Evolutionary conservation across 1,139 yeast genomes (phyloP).

Genomic region (Saccharomycopsis hybrid): DNA sequence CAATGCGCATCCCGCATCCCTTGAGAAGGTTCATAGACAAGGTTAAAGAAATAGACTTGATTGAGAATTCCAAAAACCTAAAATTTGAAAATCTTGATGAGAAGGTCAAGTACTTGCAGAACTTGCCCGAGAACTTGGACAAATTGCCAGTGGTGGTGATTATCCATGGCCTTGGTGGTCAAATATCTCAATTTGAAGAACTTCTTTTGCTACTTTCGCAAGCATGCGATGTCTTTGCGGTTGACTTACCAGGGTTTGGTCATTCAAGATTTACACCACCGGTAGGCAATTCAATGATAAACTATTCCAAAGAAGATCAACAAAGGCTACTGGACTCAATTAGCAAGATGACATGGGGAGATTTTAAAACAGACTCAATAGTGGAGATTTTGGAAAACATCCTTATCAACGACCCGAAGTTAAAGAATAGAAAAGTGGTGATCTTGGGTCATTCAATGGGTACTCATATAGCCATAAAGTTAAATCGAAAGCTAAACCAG

Average conservation of each 20-base stretch:
- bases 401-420: conserved; percentile 32
- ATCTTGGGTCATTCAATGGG: conserved; percentile 78
- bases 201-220: conserved; percentile 59
- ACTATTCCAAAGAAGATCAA: conserved; percentile 19
- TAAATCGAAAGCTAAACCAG: conserved; percentile 39
- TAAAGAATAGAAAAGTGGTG: conserved; percentile 41
- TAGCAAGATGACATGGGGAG: conserved; percentile 31
- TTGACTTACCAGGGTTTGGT: conserved; percentile 78
- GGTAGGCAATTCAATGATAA: conserved; percentile 27
- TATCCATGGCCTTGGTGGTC: conserved; percentile 76
- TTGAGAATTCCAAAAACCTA: conserved; percentile 23
- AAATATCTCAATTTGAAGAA: conserved; percentile 64
- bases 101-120: conserved; percentile 29
- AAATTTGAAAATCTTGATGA: conserved; percentile 18
- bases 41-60: conserved; percentile 28
- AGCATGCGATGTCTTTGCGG: conserved; percentile 54
- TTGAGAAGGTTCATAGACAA: conserved; percentile 41
- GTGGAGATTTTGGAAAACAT: conserved; percentile 35
- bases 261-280: conserved; percentile 23
- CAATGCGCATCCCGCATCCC: conserved; percentile 51
- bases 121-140: conserved; percentile 29
- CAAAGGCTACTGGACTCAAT: conserved; percentile 32
- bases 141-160: conserved; percentile 54
- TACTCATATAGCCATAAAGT: conserved; percentile 45
- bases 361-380: conserved; percentile 37